phyloP scores from a whole-genome alignment of 2,329 filamentous ascomycete genomes.

The Daldinia sp. region DNA sequence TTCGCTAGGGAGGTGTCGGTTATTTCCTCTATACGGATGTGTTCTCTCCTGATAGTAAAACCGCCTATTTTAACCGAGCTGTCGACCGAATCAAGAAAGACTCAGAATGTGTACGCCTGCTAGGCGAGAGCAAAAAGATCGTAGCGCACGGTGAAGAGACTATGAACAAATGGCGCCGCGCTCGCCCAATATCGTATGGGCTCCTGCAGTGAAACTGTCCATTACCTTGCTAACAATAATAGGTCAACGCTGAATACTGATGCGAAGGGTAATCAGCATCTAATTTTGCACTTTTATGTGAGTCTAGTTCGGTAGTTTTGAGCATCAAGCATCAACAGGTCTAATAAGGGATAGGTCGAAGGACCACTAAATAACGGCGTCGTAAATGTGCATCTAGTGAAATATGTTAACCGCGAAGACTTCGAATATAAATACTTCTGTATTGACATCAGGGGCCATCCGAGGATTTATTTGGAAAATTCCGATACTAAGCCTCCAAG shows the following conservation, averaged over 20 bases:
- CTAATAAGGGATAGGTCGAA: slow-evolving; percentile 66
- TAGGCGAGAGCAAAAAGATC: slow-evolving; percentile 80
- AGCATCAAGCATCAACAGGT: slow-evolving; percentile 7
- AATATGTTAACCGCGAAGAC: slow-evolving; percentile 67
- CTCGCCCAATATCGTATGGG: slow-evolving; percentile 66
- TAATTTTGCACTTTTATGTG: slow-evolving; percentile 86
- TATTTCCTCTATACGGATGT: slow-evolving; percentile 84
- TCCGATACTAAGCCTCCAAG: slow-evolving; percentile 54
- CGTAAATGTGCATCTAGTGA: slow-evolving; percentile 81
- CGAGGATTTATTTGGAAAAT: slow-evolving; percentile 72
- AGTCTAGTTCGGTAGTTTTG: slow-evolving; percentile 40
- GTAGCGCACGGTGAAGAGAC: slow-evolving; percentile 83
- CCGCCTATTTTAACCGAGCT: slow-evolving; percentile 85
- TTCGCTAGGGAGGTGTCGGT: slow-evolving; percentile 72
- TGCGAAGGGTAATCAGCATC: slow-evolving; percentile 76
- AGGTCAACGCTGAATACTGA: slow-evolving; percentile 76
- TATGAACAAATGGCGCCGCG: slow-evolving; percentile 79
- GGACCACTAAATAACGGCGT: slow-evolving; percentile 77
- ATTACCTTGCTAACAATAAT: slow-evolving; percentile 42
- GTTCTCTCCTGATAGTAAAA: slow-evolving; percentile 85
- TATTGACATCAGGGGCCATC: slow-evolving; percentile 78
- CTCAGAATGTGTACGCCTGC: slow-evolving; percentile 71
- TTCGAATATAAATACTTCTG: slow-evolving; percentile 83
- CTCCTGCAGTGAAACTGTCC: neutral
- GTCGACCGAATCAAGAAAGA: slow-evolving; percentile 81